These are phyloP conservation scores for Fistulinella cinereoalba DNA, from an alignment of 1,284 basidiomycete genomes.

Conservation along the genomic window DNA sequence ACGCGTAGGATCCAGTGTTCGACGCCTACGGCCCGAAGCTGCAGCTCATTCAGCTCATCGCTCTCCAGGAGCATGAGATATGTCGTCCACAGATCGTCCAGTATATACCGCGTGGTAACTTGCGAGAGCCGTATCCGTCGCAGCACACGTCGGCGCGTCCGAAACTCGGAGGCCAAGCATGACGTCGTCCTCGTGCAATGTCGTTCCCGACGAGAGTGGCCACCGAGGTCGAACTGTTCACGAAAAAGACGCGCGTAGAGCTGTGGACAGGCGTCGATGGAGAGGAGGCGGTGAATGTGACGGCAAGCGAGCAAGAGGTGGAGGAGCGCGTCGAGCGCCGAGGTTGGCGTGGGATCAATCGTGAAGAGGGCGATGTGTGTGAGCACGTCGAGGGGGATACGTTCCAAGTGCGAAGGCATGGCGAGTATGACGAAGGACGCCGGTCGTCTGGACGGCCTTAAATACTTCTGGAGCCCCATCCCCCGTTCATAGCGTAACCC, in stretches of 20 bases:
- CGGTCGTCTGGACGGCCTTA: constrained; percentile 19
- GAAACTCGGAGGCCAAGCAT: constrained; percentile 46
- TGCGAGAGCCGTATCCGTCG: constrained; percentile 41
- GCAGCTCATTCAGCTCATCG: constrained; percentile 41
- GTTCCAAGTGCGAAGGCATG: constrained; percentile 46
- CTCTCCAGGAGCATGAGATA: constrained; percentile 53
- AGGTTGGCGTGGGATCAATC: constrained; percentile 36
- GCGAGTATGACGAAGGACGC: constrained; percentile 15
- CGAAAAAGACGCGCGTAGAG: constrained; percentile 63
- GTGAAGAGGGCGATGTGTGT: constrained; percentile 48
- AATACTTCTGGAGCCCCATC: constrained; percentile 26
- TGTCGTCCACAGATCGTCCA: constrained; percentile 48
- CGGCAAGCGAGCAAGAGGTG: constrained; percentile 44
- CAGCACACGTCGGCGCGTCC: constrained; percentile 42
- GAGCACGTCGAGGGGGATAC: constrained; percentile 50
- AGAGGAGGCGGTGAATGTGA: constrained; percentile 44
- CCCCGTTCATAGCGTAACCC: constrained; percentile 36
- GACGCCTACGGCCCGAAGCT: constrained; percentile 40
- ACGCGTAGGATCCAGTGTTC: constrained; percentile 33
- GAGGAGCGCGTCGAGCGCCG: constrained; percentile 40
- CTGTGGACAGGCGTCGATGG: constrained; percentile 45
- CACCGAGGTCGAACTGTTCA: constrained; percentile 49
- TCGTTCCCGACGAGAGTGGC: constrained; percentile 37
- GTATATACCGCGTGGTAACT: constrained; percentile 29
- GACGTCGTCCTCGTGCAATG: constrained; percentile 38